Evolutionary conservation across 192 early-diverging fungal genomes (phyloP).

Genomic region (Spizellomyces punctatus): DNA sequence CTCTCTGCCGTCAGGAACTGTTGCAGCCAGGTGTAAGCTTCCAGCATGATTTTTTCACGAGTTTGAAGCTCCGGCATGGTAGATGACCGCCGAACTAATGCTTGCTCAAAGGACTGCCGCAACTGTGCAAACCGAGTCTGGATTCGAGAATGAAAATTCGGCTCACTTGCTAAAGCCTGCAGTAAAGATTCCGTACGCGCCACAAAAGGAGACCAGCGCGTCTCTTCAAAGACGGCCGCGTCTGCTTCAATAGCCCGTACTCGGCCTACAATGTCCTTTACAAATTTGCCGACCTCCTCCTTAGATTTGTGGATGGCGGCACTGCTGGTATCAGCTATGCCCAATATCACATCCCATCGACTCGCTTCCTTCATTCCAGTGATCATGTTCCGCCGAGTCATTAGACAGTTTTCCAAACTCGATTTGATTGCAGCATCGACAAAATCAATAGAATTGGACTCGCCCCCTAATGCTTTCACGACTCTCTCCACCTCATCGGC

Average conservation of each 20-base stretch:
- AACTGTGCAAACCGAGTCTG: too few relatives aligned
- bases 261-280: not conserved
- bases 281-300: not conserved
- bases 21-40: conserved; percentile 6
- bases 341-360: not conserved
- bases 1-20: not conserved
- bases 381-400: not conserved
- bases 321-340: not conserved
- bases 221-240: conserved; percentile 3
- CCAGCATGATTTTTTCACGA: not conserved
- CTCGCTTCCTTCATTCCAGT: not conserved
- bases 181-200: conserved; percentile 13
- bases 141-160: not conserved
- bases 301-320: not conserved
- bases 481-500: conserved; percentile 9
- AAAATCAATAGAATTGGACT: not conserved
- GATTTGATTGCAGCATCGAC: conserved; percentile 3
- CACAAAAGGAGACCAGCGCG: conserved; percentile 15
- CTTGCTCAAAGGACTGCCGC: not conserved
- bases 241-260: conserved; percentile 3
- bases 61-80: not conserved
- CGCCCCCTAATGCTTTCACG: not conserved
- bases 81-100: not conserved
- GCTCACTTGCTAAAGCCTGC: not conserved
- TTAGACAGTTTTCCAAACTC: not conserved